Percentiles rank a stretch among this genome's conserved stretches.
Conservation (phyloP, 2,329 filamentous ascomycete species). For the Colletotrichum sp. region DNA sequence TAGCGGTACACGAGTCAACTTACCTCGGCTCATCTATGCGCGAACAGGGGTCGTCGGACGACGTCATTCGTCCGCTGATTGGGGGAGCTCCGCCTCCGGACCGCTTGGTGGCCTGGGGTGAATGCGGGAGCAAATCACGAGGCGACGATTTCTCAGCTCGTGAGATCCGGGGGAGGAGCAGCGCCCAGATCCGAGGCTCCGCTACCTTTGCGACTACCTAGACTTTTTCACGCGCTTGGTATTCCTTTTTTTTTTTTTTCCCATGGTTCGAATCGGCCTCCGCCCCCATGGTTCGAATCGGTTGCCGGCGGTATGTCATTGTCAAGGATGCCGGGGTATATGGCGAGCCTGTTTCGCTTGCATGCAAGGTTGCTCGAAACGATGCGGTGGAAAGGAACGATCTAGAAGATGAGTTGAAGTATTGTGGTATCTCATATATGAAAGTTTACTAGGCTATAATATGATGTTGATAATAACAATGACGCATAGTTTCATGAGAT, state of each 20-base stretch:
- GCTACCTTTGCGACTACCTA: background rate
- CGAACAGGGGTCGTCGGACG: slow-evolving; percentile 5
- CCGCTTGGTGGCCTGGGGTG: background rate
- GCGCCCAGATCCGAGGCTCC: slow-evolving; percentile 9
- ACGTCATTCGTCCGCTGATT: slow-evolving; percentile 10
- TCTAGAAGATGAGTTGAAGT: background rate
- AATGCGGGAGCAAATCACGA: slow-evolving; percentile 20
- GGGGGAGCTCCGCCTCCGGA: background rate
- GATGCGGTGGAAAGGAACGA: background rate
- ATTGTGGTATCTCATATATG: background rate
- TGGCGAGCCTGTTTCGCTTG: background rate
- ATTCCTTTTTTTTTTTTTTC: background rate
- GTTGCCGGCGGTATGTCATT: background rate
- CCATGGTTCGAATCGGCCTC: background rate
- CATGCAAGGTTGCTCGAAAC: background rate
- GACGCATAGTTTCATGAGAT: background rate
- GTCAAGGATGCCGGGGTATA: background rate
- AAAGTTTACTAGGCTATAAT: background rate
- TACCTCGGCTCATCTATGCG: slow-evolving; percentile 24
- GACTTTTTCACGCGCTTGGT: background rate
- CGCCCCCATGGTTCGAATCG: background rate
- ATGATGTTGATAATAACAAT: background rate
- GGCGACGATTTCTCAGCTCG: slow-evolving; percentile 16
- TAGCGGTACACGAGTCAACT: background rate
- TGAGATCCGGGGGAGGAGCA: background rate